These are phyloP conservation scores for Microglena sp. DNA, from an alignment of 139 green algal genomes.

Conservation along the genomic window DNA sequence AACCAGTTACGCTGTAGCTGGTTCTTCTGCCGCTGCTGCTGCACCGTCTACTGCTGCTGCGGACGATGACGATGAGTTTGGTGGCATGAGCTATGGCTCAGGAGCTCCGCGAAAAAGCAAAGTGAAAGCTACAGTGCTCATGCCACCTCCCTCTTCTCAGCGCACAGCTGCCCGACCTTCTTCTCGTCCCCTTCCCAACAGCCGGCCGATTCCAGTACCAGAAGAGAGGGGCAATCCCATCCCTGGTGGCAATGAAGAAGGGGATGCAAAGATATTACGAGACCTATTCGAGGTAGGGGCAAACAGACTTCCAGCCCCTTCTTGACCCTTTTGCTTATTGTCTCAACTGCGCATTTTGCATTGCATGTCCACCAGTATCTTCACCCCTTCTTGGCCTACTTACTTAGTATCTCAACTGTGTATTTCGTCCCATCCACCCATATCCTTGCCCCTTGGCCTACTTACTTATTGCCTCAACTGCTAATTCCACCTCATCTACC, in stretches of 20 bases:
- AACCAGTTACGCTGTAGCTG: neutral
- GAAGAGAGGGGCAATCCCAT: neutral
- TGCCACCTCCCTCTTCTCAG: neutral
- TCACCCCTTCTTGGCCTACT: too few species aligned
- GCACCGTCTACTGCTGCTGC: conserved; percentile 2
- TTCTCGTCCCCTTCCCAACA: too few species aligned
- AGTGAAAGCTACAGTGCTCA: neutral
- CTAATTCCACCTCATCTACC: too few species aligned
- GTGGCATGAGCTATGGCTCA: neutral
- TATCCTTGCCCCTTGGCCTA: too few species aligned
- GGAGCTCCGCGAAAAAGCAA: neutral
- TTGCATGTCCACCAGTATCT: too few species aligned
- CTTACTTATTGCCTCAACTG: too few species aligned
- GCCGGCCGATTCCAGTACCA: too few species aligned
- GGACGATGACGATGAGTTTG: neutral
- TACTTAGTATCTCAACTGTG: too few species aligned
- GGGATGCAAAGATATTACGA: neutral
- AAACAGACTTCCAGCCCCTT: too few species aligned
- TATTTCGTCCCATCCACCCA: too few species aligned
- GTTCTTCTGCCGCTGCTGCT: neutral
- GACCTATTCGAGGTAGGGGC: conserved; percentile 80
- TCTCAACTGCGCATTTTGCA: too few species aligned
- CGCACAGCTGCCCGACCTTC: neutral
- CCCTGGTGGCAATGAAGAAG: neutral
- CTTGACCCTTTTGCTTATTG: too few species aligned